A percentile compares a stretch with the other conserved stretches of the same genome.
Conservation (phyloP, 2,329 filamentous ascomycete genomes). For the Diaporthe velutina region DNA sequence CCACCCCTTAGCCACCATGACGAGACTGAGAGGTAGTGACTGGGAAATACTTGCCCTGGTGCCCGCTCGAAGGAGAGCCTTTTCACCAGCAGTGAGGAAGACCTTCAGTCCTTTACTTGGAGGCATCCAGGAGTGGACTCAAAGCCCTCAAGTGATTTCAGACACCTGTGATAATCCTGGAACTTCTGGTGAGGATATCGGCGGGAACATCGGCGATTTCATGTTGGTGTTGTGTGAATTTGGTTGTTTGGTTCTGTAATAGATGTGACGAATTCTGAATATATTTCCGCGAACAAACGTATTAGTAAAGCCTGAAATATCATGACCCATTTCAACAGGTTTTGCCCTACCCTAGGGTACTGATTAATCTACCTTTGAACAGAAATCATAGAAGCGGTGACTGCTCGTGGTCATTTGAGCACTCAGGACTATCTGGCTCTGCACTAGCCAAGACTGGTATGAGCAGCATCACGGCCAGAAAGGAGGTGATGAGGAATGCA, state of each 20-base stretch:
- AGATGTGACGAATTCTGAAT: not conserved
- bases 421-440: not conserved
- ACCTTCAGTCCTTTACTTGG: not conserved
- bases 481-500: not conserved
- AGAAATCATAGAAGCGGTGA: not conserved
- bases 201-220: too few species aligned
- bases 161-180: not conserved
- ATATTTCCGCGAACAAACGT: not conserved
- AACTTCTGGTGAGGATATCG: not conserved
- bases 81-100: not conserved
- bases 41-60: not conserved
- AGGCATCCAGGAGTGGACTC: not conserved
- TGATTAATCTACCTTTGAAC: not conserved
- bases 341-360: too few species aligned
- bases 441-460: not conserved
- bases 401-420: not conserved
- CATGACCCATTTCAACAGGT: fast-evolving
- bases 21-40: not conserved
- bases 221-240: not conserved
- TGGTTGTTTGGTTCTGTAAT: not conserved
- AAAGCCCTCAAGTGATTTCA: not conserved
- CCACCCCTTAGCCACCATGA: not conserved
- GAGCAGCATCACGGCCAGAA: not conserved
- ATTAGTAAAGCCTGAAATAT: too few species aligned
- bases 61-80: not conserved